Conservation (phyloP, 306 rosid genomes). For the Oxytropis ochrocephala region DNA sequence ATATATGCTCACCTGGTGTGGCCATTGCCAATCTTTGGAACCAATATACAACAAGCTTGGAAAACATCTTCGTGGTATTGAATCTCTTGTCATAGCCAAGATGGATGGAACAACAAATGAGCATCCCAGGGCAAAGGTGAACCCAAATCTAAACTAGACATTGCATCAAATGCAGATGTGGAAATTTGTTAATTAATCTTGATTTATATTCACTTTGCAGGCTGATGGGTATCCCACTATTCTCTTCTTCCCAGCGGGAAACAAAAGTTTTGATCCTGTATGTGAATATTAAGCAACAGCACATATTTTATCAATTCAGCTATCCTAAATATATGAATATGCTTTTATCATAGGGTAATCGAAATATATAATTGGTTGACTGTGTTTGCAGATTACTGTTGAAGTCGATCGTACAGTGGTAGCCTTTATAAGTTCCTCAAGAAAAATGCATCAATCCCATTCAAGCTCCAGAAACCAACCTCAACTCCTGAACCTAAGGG, state of each 20-base stretch:
- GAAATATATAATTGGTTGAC: constrained; percentile 11
- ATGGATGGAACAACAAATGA: constrained; percentile 99
- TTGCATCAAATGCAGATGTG: neutral
- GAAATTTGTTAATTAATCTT: neutral
- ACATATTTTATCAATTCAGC: constrained; percentile 10
- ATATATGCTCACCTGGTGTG: constrained; percentile 99
- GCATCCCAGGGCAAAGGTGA: constrained; percentile 97
- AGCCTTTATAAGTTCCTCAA: constrained; percentile 89
- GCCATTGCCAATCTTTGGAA: constrained; percentile 93
- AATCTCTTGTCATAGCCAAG: constrained; percentile 88
- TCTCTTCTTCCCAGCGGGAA: constrained; percentile 53
- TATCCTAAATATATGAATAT: neutral
- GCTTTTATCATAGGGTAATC: neutral
- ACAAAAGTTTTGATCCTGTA: constrained; percentile 51
- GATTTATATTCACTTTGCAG: constrained; percentile 31
- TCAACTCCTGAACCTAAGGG: constrained; percentile 39
- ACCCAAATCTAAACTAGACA: neutral
- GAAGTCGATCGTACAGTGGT: constrained; percentile 89
- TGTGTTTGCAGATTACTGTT: constrained; percentile 59
- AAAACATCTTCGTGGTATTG: constrained; percentile 66
- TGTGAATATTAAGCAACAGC: constrained; percentile 14
- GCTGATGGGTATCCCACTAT: constrained; percentile 44
- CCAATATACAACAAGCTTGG: constrained; percentile 93
- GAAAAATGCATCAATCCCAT: constrained; percentile 92
- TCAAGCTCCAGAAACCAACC: constrained; percentile 87